Conservation (phyloP, 805 yeast genomes). For the Teunomyces cretensis region DNA sequence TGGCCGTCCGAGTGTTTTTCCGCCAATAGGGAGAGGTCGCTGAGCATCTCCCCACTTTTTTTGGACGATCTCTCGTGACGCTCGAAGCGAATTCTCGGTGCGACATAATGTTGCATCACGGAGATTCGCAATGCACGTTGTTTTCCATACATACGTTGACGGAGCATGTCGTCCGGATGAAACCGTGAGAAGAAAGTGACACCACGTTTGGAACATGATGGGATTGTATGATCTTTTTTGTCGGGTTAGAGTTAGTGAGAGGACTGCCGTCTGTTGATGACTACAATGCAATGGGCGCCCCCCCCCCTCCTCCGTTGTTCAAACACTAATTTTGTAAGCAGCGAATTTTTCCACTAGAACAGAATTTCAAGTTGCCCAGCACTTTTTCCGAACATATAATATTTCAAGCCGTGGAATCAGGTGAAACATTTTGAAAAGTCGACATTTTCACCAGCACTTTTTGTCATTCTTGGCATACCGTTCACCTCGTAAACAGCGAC, state of each 20-base stretch:
- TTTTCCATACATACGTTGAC: too few species aligned
- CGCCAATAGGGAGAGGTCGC: conserved; percentile 1
- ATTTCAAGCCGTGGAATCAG: conserved; percentile 1
- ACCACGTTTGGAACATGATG: neutral
- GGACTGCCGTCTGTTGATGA: too few species aligned
- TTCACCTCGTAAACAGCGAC: too few species aligned
- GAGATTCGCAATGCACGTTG: neutral
- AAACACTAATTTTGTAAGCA: too few species aligned
- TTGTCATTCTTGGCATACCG: neutral
- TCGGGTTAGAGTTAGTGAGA: too few species aligned
- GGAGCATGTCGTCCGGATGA: neutral
- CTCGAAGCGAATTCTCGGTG: conserved; percentile 2
- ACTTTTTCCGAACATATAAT: neutral
- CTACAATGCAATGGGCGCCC: too few species aligned
- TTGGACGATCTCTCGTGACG: conserved; percentile 3
- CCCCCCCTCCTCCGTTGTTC: too few species aligned
- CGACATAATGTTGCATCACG: neutral
- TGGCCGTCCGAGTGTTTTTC: neutral
- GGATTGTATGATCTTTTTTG: neutral
- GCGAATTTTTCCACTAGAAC: neutral
- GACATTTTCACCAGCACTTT: neutral
- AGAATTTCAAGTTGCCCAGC: neutral
- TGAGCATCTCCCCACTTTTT: conserved; percentile 3
- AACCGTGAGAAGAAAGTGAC: neutral
- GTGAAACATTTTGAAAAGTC: neutral